Percentiles rank a stretch among this genome's conserved stretches.
Conservation (phyloP, 768 basidiomycete species). For the Kwoniella dejecticola region DNA sequence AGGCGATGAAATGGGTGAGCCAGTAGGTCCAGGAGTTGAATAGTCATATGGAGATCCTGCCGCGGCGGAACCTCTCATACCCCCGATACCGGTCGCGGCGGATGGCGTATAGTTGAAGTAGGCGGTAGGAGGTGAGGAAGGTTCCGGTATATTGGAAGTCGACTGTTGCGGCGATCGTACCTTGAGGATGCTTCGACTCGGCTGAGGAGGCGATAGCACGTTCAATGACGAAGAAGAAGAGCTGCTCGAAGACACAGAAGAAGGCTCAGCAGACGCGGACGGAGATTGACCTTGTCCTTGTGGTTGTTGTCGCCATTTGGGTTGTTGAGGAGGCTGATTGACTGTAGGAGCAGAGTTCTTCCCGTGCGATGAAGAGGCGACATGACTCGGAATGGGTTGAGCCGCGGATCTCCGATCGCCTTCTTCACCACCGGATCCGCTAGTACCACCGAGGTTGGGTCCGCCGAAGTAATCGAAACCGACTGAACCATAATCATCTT, state of each 20-base stretch:
- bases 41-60: constrained; percentile 22
- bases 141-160: constrained; percentile 20
- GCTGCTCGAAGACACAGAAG: constrained; percentile 55
- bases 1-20: constrained; percentile 29
- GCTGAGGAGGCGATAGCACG: constrained; percentile 25
- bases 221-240: constrained; percentile 28
- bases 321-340: constrained; percentile 38
- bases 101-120: constrained; percentile 56
- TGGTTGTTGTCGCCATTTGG: constrained; percentile 37
- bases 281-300: constrained; percentile 12
- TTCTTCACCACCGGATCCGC: constrained; percentile 26
- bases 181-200: constrained; percentile 54
- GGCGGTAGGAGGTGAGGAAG: constrained; percentile 38
- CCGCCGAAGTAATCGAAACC: constrained; percentile 67
- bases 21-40: constrained; percentile 22
- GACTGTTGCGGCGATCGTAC: constrained; percentile 39
- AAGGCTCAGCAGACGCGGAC: constrained; percentile 35
- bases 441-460: constrained; percentile 61
- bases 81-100: constrained; percentile 55
- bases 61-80: constrained; percentile 36
- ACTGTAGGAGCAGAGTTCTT: constrained; percentile 30
- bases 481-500: constrained; percentile 55
- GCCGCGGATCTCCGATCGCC: constrained; percentile 47
- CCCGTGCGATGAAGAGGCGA: constrained; percentile 36
- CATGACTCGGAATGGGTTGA: constrained; percentile 53